Percentiles rank a stretch among this genome's conserved stretches.
These are phyloP conservation scores for Luvunga scandens DNA, from an alignment of 345 rosid species.

Conservation along the genomic window DNA sequence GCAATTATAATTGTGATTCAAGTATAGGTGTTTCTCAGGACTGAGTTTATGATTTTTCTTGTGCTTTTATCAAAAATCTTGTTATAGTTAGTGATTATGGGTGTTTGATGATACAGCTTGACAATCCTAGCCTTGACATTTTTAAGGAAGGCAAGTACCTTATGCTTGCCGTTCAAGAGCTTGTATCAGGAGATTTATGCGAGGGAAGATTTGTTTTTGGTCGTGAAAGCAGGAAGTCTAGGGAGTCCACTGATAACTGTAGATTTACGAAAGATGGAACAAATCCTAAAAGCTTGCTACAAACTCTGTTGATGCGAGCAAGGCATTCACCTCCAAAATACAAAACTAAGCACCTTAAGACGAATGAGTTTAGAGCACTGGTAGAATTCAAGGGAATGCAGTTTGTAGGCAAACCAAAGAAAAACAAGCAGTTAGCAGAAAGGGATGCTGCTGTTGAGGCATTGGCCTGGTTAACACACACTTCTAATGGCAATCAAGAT, in stretches of 20 bases:
- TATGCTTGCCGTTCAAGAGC: constrained; percentile 88
- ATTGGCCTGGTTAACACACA: constrained; percentile 93
- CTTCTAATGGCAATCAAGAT: constrained; percentile 40
- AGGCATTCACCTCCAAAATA: constrained; percentile 97
- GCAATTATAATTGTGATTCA: background rate
- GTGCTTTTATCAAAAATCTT: background rate
- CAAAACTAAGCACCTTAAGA: constrained; percentile 90
- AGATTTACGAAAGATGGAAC: constrained; percentile 78
- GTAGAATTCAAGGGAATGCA: constrained; percentile 99
- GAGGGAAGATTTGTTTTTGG: constrained; percentile 98
- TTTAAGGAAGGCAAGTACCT: constrained; percentile 89
- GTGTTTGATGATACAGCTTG: constrained; percentile 53
- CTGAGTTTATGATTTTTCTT: constrained; percentile 1
- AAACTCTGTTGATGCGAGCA: constrained; percentile 90
- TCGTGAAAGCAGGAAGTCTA: constrained; percentile 64
- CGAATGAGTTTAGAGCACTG: constrained; percentile 89
- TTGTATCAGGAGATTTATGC: constrained; percentile 86
- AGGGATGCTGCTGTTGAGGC: constrained; percentile 96
- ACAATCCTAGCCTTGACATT: constrained; percentile 68
- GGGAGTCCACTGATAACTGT: constrained; percentile 43
- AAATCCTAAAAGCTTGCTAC: constrained; percentile 91
- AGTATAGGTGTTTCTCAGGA: background rate
- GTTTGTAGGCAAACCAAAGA: constrained; percentile 90
- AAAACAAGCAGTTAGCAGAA: constrained; percentile 91
- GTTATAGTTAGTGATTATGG: background rate